These are phyloP conservation scores for Monosporascus sp. DNA, from an alignment of 2,329 filamentous ascomycete genomes.

Conservation along the genomic window DNA sequence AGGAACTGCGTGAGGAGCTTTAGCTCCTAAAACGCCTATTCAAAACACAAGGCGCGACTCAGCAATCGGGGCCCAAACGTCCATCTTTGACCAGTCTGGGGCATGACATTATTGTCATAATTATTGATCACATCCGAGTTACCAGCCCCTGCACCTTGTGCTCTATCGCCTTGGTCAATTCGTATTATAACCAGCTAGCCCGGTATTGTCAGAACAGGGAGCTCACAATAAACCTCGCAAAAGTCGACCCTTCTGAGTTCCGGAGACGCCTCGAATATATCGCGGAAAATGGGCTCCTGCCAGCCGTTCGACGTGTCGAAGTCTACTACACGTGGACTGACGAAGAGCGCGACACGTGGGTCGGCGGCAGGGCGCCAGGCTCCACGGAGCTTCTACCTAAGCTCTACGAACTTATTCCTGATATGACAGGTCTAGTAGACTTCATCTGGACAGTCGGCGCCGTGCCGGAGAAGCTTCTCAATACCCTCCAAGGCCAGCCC, in stretches of 20 bases:
- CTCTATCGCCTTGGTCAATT: slow-evolving; percentile 3
- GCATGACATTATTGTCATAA: slow-evolving; percentile 3
- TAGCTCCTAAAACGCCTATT: no score
- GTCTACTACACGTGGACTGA: no score
- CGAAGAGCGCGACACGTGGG: background rate
- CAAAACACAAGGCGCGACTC: background rate
- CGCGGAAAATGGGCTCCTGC: background rate
- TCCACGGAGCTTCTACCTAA: no score
- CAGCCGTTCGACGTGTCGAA: background rate
- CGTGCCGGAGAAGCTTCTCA: background rate
- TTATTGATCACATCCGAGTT: slow-evolving; percentile 2
- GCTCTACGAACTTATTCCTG: slow-evolving; percentile 1
- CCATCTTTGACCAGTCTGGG: slow-evolving; percentile 1
- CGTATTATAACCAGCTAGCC: slow-evolving; percentile 1
- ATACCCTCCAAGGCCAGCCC: slow-evolving; percentile 1
- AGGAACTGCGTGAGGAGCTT: no score
- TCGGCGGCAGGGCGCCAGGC: background rate
- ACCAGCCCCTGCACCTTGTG: background rate
- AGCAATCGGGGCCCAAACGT: slow-evolving; percentile 11
- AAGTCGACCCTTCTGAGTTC: background rate
- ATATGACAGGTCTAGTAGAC: slow-evolving; percentile 7
- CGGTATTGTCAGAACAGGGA: slow-evolving; percentile 4
- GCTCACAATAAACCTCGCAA: background rate
- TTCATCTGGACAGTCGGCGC: background rate
- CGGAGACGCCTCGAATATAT: background rate